Base-by-base conservation (phyloP, 1,139 yeast genomes). In the Kodamaea derodonti region DNA sequence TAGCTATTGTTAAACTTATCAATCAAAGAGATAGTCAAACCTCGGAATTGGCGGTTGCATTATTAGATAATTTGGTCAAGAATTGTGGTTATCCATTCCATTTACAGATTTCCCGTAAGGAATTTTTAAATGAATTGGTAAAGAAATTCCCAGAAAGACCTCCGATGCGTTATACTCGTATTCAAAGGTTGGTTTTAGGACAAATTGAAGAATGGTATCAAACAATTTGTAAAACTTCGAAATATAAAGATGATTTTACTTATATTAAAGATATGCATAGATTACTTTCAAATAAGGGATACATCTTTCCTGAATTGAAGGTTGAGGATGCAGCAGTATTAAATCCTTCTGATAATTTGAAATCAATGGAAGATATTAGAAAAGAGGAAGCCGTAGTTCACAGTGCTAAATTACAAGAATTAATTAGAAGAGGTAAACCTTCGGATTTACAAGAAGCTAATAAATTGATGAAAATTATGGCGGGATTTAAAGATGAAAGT, bases 61-160 rank as follows among this genome's bases (percentile, higher is more conserved):
- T 84, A 36, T 75, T 92, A 47, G 99, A 92, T 55, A 88, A 87
- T 40, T 70, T 94, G 49, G 98, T 92, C 36, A 92, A 92, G 64
- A 92, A 92, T 62, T 92, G 99, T 66, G 98, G 98, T 3, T 94
- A 90, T 58, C 97, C 98, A 4, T 80, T 92, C 65, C 98, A 92
- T 46, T 70, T 92, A 36, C 98, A 94, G 62, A 86, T 92, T 36
- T 85, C 96, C 7, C 76, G 97, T 43, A 92, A 92, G 61, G 98
- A 92, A 55, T 92, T 92, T 49, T 70, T 92, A 53, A 92, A 92
- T 58, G 96, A 88, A 52, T 73, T 92, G 54, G 98, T 92, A 23
- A 84, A 86, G 50, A 65, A 90, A 55, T 94, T 92, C 63, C 97
- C 98, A 2, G 97, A 90, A 56, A 78, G 88, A 54, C 98, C 98